phyloP scores from a whole-genome alignment of 352 stramenopile species.

The Phytophthora fragariaefolia region DNA sequence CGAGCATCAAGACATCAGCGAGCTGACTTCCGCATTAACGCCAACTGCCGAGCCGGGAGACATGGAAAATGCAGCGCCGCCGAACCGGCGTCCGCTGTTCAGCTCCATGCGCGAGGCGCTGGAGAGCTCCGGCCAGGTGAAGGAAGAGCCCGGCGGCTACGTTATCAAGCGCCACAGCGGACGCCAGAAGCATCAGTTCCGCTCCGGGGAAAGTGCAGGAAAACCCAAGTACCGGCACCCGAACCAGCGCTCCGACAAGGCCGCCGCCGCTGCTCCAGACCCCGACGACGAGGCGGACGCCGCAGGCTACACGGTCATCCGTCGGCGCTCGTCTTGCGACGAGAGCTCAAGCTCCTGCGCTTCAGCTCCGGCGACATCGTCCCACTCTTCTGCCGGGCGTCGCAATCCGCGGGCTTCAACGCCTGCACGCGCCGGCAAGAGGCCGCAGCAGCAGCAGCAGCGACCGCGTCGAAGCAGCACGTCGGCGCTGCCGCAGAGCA shows the following conservation, averaged over 20 bases:
- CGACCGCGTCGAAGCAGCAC: slow-evolving; percentile 27
- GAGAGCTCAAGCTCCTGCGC: slow-evolving; percentile 9
- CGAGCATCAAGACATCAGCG: slow-evolving; percentile 1
- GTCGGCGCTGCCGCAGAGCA: slow-evolving; percentile 22
- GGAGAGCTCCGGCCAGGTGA: slow-evolving; percentile 41
- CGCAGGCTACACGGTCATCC: slow-evolving; percentile 65
- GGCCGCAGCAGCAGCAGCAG: slow-evolving; percentile 19
- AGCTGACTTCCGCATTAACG: slow-evolving; percentile 5
- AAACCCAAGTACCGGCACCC: slow-evolving; percentile 21
- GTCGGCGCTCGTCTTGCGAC: slow-evolving; percentile 42
- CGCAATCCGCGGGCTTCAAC: slow-evolving; percentile 25
- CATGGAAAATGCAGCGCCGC: slow-evolving; percentile 9
- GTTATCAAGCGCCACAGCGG: slow-evolving; percentile 42
- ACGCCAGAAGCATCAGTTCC: slow-evolving; percentile 20
- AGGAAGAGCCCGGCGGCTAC: slow-evolving; percentile 46
- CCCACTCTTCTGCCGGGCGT: slow-evolving; percentile 7
- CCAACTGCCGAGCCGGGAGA: neutral
- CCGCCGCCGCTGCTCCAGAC: slow-evolving; percentile 1
- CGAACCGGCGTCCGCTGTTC: slow-evolving; percentile 40
- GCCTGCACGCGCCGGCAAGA: slow-evolving; percentile 15
- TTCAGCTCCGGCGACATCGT: neutral
- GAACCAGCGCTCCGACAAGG: slow-evolving; percentile 20
- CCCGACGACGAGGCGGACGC: slow-evolving; percentile 40
- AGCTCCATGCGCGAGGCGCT: slow-evolving; percentile 54
- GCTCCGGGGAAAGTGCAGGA: slow-evolving; percentile 4